phyloP scores from a whole-genome alignment of 2,329 filamentous ascomycete species.

The Alternaria sp. region DNA sequence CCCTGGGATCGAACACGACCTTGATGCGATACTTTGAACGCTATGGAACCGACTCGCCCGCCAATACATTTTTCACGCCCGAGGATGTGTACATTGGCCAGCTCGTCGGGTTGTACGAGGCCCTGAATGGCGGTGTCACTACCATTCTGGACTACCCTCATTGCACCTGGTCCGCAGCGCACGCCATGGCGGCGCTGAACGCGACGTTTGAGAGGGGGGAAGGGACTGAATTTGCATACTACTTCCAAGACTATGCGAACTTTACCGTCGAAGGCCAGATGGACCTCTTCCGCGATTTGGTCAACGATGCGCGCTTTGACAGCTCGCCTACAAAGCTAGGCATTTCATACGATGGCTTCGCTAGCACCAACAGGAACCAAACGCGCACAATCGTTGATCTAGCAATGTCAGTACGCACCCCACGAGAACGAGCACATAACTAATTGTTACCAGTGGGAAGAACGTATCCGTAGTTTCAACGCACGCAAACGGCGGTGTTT shows the following conservation, averaged over 20 bases:
- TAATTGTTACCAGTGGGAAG: conserved; percentile 6
- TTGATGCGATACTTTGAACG: conserved; percentile 22
- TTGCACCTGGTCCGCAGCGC: conserved; percentile 50
- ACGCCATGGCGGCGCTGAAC: conserved; percentile 54
- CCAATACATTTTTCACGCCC: conserved; percentile 10
- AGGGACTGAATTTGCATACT: not conserved
- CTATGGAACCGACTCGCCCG: conserved; percentile 14
- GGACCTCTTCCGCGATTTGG: conserved; percentile 2
- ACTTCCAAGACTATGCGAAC: conserved; percentile 8
- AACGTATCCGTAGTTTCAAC: conserved; percentile 53
- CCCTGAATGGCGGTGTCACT: conserved; percentile 60
- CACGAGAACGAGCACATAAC: not conserved
- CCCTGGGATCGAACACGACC: conserved; percentile 59
- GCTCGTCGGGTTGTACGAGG: conserved; percentile 55
- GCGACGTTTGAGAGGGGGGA: conserved; percentile 56
- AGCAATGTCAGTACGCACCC: not conserved
- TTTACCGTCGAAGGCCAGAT: conserved; percentile 6
- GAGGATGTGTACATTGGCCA: conserved; percentile 34
- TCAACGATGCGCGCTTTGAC: not conserved
- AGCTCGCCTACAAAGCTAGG: conserved; percentile 4
- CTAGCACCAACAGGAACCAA: conserved; percentile 2
- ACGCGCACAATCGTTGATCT: conserved; percentile 6
- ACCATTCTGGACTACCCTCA: conserved; percentile 52
- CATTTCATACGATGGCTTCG: conserved; percentile 12
- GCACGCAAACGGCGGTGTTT: conserved; percentile 28